Base-by-base conservation (phyloP, 768 basidiomycete species). In the Termitomyces sp. region DNA sequence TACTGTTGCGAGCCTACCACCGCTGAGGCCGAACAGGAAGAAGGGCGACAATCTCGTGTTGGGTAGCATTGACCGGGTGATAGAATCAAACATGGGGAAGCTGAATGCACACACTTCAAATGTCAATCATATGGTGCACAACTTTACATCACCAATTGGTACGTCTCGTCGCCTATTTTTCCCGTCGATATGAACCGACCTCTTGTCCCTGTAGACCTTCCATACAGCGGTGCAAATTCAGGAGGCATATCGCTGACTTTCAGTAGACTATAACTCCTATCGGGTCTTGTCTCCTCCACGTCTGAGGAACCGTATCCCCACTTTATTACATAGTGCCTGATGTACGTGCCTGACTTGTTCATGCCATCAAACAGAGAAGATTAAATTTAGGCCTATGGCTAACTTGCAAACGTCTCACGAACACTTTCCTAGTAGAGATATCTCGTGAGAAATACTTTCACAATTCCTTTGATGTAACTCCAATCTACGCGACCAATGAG, bases 141-240 rank as follows among this genome's bases (percentile, higher is more conserved):
- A 83, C 60, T 90, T 83, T 73, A 86, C 79, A 42, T 88, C 86
- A 26, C 88, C 88, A 0, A 86, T 90, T 55, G 84, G 88, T 89
- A 59, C 24, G 78, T 71, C 14, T n/a, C 26, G 10, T 30, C 33
- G n/a, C 24, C 7, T 3, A 30, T 9, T 39, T 0, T 36, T 50
- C 8, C 45, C 22, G 30, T 40, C 8, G 9, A 20, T 56, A 14
- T 13, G 10, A 50, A 32, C 24, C 0, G 53, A 18, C 33, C n/a
- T 22, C 43, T 44, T 30, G 10, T 36, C 4, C 12, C 5, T 34
- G 18, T 55, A 73, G 71, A 73, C 51, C 57, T 74, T 45, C 63
- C 63, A 18, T 72, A 69, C 62, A 64, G 59, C 44, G 26, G 13
- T n/a, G 54, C 24, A 14, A 48, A 45, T 40, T 44, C 61, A 42